Percentiles rank a stretch among this genome's conserved stretches.
These are phyloP conservation scores for Cenchrus americanus DNA, from an alignment of 176 grass and related monocot genomes.

Conservation along the genomic window DNA sequence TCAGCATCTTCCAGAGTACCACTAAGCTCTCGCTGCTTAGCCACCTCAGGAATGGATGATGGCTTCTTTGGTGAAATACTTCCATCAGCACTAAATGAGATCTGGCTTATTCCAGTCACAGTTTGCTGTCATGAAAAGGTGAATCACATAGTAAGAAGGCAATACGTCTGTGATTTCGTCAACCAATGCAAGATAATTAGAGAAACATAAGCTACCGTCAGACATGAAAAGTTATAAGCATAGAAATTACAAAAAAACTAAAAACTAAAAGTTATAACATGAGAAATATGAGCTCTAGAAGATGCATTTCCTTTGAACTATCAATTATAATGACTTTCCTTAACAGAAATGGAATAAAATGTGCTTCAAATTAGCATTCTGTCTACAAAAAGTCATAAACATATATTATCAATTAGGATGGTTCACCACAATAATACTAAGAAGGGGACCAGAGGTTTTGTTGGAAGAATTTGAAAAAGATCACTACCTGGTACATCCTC, in stretches of 20 bases:
- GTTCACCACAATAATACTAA: not conserved
- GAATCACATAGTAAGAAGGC: slow-evolving; percentile 37
- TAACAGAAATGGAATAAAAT: slow-evolving; percentile 15
- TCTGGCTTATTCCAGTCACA: slow-evolving; percentile 80
- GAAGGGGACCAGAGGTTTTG: slow-evolving; percentile 22
- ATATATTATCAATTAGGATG: not conserved
- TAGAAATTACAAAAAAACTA: not conserved
- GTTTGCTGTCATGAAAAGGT: slow-evolving; percentile 64
- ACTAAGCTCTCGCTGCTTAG: slow-evolving; percentile 91
- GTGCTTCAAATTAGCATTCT: not conserved
- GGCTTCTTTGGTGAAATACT: slow-evolving; percentile 87
- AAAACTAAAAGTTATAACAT: too few species aligned
- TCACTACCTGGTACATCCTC: slow-evolving; percentile 85
- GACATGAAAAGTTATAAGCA: slow-evolving; percentile 1
- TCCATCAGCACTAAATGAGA: slow-evolving; percentile 85
- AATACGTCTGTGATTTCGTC: not conserved
- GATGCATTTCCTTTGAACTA: slow-evolving; percentile 16
- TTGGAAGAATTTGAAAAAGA: slow-evolving; percentile 34
- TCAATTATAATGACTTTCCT: not conserved
- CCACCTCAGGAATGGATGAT: slow-evolving; percentile 77
- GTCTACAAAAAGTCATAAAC: not conserved
- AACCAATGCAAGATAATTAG: not conserved
- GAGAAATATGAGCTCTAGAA: not conserved
- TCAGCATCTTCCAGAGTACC: slow-evolving; percentile 72
- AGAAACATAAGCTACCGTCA: not conserved